Conservation (phyloP, 2,329 filamentous ascomycete genomes). For the Hymenoscyphus occultus region DNA sequence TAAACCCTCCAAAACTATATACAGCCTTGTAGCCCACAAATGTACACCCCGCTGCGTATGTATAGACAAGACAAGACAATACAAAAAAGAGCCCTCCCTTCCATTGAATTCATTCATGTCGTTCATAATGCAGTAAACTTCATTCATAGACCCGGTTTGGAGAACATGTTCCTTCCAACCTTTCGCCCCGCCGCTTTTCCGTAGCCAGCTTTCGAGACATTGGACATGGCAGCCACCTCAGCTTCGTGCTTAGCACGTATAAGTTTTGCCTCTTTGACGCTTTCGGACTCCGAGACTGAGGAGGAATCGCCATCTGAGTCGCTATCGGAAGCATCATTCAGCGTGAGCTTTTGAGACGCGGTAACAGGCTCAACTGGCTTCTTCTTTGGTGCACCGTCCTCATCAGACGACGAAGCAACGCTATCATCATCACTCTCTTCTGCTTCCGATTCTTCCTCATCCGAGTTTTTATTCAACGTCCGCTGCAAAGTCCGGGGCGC, state of each 20-base stretch:
- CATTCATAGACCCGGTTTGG: neutral
- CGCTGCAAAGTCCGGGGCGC: neutral
- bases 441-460: constrained; percentile 16
- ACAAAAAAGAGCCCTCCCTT: neutral
- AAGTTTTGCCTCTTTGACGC: neutral
- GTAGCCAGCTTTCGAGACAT: neutral
- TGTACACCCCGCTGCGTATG: neutral
- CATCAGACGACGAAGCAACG: constrained; percentile 5
- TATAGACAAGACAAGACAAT: neutral
- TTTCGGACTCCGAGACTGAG: neutral
- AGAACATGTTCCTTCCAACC: neutral
- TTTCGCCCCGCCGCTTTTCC: neutral
- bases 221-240: constrained; percentile 12
- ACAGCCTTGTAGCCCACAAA: neutral
- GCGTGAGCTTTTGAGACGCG: neutral
- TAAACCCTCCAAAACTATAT: neutral
- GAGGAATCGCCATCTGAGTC: constrained; percentile 14
- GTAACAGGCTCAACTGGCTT: neutral
- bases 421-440: constrained; percentile 11
- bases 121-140: neutral
- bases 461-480: constrained; percentile 1
- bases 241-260: neutral
- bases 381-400: constrained; percentile 9
- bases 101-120: neutral
- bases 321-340: constrained; percentile 11